Conservation (phyloP, 169 alveolate genomes). For the Prorocentrum cordatum region DNA sequence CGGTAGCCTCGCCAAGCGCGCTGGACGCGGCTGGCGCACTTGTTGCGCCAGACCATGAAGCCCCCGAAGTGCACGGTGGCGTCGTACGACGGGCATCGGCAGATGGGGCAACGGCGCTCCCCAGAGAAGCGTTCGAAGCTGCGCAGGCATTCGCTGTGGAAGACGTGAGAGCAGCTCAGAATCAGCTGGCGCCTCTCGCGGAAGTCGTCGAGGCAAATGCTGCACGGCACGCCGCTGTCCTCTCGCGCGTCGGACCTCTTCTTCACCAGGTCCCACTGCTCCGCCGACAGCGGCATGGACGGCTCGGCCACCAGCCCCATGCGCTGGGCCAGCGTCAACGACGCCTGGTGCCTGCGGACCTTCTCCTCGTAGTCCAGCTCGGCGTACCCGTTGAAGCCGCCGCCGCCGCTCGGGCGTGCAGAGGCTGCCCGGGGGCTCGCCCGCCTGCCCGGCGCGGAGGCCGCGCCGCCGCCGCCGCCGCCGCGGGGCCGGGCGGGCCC, state of each 20-base stretch:
- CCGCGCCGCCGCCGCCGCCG: too few relatives aligned
- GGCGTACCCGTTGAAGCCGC: constrained; percentile 3
- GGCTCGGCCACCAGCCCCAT: constrained; percentile 52
- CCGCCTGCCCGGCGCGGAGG: too few relatives aligned
- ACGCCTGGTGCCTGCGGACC: constrained; percentile 41
- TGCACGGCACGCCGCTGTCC: constrained; percentile 62
- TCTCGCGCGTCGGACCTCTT: constrained; percentile 29
- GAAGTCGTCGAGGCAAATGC: constrained; percentile 52
- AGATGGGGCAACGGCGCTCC: constrained; percentile 21
- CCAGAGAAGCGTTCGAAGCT: constrained; percentile 65
- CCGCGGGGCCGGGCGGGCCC: too few relatives aligned
- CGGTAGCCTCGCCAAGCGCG: constrained; percentile 60
- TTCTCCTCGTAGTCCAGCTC: constrained; percentile 30
- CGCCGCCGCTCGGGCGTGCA: constrained; percentile 34
- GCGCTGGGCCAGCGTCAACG: constrained; percentile 49
- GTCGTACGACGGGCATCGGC: background rate
- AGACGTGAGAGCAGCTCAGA: constrained; percentile 48
- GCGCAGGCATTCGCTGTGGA: constrained; percentile 62
- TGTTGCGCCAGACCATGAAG: constrained; percentile 39
- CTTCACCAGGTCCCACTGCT: constrained; percentile 55
- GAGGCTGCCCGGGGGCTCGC: constrained; percentile 7
- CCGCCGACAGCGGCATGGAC: constrained; percentile 4
- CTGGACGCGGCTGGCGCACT: constrained; percentile 48
- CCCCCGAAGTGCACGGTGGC: background rate
- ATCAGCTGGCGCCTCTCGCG: constrained; percentile 30